Base-by-base conservation (phyloP, 2,329 filamentous ascomycete species). In the Leptodontidium sp. region DNA sequence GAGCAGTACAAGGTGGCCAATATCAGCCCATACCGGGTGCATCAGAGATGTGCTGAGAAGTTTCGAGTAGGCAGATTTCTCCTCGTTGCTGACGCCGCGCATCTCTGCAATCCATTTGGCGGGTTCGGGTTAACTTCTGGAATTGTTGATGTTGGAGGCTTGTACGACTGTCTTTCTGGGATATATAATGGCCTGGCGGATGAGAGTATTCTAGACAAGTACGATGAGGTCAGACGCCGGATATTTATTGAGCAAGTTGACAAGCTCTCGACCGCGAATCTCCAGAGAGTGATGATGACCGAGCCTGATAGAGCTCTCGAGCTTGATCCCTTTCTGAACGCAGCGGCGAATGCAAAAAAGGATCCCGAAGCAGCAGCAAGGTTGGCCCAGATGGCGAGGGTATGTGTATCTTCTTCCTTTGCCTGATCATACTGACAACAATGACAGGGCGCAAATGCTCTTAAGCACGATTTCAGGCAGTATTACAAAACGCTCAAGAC, bases 81-180 rank as follows among this genome's bases (percentile, higher is more conserved):
- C 50, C 26, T 53, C 12, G 50, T 32, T 35, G 24, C 50, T 17
- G 50, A 53, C 26, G 50, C 50, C 2, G 50, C 50, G 11, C 50
- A 53, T 53, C 50, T 53, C 26, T 53, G 50, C 26, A 53, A 53
- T 53, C 50, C 50, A 32, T 53, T 53, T 53, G 50, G 50, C 12
- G 50, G 50, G 50, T 32, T 53, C 24, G 50, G 50, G 24, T 17
- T 53, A 2, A 53, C 50, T 32, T 32, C 26, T 32, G 50, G 50
- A 4, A 32, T 53, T 15, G 50, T 32, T 32, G 50, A 53, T 53
- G 50, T 53, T 32, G 50, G 50, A 17, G 26, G 50, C 24, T 32
- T 53, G 50, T 32, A 53, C 50, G 50, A 53, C 12, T 53, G 50
- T 53, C 26, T 53, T 32, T 32, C 14, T 53, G 50, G 50, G 14